Conservation (phyloP, 2,329 filamentous ascomycete species). For the Penicillium concentricum region DNA sequence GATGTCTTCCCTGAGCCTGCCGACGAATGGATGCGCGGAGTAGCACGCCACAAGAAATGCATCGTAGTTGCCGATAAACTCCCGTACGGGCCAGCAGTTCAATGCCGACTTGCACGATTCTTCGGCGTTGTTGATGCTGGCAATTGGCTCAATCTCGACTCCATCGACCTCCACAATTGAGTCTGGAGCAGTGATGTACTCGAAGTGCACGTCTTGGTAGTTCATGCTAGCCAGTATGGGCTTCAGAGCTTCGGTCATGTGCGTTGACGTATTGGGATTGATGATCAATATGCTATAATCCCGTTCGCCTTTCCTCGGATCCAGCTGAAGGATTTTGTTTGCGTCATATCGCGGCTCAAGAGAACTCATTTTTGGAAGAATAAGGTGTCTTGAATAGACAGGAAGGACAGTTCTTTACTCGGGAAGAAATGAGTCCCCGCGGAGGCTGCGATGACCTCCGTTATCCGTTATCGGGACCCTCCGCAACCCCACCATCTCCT, state of each 20-base stretch:
- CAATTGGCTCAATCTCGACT: conserved; percentile 51
- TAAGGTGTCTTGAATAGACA: neutral
- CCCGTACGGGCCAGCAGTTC: conserved; percentile 60
- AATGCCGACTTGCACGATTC: conserved; percentile 65
- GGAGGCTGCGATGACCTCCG: conserved; percentile 3
- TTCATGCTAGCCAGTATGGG: conserved; percentile 41
- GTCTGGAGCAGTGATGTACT: conserved; percentile 42
- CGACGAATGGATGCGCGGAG: conserved; percentile 76
- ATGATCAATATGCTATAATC: conserved; percentile 41
- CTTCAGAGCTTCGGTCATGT: conserved; percentile 45
- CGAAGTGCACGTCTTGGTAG: conserved; percentile 37
- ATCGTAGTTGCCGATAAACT: conserved; percentile 52
- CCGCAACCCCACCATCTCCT: conserved; percentile 20
- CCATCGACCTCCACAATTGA: conserved; percentile 33
- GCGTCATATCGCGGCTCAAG: neutral
- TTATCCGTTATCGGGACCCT: conserved; percentile 18
- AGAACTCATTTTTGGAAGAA: neutral
- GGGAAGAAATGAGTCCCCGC: conserved; percentile 1
- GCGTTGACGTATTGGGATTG: conserved; percentile 47
- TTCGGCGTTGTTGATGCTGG: conserved; percentile 73
- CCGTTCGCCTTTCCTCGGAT: conserved; percentile 10
- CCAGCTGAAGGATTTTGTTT: neutral
- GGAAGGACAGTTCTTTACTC: neutral
- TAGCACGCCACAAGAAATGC: conserved; percentile 88
- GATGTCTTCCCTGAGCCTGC: conserved; percentile 53